These are phyloP conservation scores for Rhynchosporium agropyri DNA, from an alignment of 2,329 filamentous ascomycete species.

Conservation along the genomic window DNA sequence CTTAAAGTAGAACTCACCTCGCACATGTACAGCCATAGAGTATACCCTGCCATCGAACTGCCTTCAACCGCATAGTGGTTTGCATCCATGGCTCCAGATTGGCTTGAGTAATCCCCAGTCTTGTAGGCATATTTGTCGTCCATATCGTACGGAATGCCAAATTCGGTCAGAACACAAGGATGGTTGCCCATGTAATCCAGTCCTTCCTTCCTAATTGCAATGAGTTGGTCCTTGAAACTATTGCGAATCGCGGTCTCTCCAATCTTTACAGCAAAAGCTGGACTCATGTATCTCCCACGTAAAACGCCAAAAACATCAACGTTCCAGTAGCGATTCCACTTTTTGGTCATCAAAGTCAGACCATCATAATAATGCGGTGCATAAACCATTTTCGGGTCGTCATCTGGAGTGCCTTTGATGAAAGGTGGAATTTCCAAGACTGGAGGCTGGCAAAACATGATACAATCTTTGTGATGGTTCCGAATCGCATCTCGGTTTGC, in stretches of 20 bases:
- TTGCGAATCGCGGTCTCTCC: conserved; percentile 94
- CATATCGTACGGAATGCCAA: conserved; percentile 99
- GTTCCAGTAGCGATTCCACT: conserved; percentile 98
- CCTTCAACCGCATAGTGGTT: conserved; percentile 94
- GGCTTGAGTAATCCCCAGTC: conserved; percentile 92
- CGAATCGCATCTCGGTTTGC: conserved; percentile 76
- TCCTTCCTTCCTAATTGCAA: conserved; percentile 81
- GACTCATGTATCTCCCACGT: conserved; percentile 83
- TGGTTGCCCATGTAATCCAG: conserved; percentile 86
- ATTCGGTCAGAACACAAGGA: conserved; percentile 89
- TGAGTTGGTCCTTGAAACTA: conserved; percentile 85
- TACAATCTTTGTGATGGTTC: conserved; percentile 73
- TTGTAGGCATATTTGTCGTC: conserved; percentile 94
- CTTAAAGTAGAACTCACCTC: conserved; percentile 52
- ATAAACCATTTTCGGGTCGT: conserved; percentile 89
- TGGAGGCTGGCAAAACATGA: conserved; percentile 89
- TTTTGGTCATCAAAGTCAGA: conserved; percentile 95
- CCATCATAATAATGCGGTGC: conserved; percentile 97
- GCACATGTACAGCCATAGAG: conserved; percentile 83
- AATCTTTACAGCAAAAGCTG: conserved; percentile 88
- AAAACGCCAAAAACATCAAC: conserved; percentile 93
- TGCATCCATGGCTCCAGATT: conserved; percentile 90
- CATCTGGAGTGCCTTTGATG: conserved; percentile 85
- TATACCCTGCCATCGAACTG: conserved; percentile 79
- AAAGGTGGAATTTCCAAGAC: conserved; percentile 88